phyloP scores from a whole-genome alignment of 2,329 filamentous ascomycete species.

The Stenocarpella maydis region DNA sequence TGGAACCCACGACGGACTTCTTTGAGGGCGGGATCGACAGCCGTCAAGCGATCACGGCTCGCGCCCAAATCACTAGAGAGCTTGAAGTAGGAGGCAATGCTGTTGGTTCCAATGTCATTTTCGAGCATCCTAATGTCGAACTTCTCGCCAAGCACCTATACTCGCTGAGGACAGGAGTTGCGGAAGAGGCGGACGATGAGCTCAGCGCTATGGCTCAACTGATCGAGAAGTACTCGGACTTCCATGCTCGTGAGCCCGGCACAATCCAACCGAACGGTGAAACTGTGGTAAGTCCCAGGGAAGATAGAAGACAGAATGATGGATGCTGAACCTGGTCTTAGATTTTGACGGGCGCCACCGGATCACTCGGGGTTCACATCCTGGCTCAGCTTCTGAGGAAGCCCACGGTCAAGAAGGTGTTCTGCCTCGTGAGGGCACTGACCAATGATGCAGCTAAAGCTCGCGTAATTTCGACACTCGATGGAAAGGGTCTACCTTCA shows the following conservation, averaged over 20 bases:
- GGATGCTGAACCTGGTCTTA: slow-evolving; percentile 27
- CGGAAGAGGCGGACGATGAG: slow-evolving; percentile 43
- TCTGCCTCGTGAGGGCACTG: slow-evolving; percentile 58
- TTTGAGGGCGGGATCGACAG: slow-evolving; percentile 43
- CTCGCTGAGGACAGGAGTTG: slow-evolving; percentile 42
- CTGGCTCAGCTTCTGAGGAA: slow-evolving; percentile 65
- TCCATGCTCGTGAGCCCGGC: slow-evolving; percentile 39
- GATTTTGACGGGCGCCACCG: slow-evolving; percentile 70
- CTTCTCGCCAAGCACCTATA: slow-evolving; percentile 39
- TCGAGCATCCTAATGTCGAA: slow-evolving; percentile 56
- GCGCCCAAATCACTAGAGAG: slow-evolving; percentile 40
- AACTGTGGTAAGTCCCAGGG: slow-evolving; percentile 42
- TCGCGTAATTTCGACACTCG: slow-evolving; percentile 44
- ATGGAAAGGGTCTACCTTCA: neutral
- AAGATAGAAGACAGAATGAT: neutral
- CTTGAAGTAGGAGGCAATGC: slow-evolving; percentile 39
- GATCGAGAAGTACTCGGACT: slow-evolving; percentile 52
- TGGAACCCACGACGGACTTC: slow-evolving; percentile 39
- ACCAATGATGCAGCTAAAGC: slow-evolving; percentile 44
- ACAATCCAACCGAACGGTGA: slow-evolving; percentile 41
- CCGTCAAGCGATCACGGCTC: slow-evolving; percentile 41
- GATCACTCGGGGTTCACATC: slow-evolving; percentile 69
- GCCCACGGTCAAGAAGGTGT: slow-evolving; percentile 61
- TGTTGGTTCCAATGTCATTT: slow-evolving; percentile 47
- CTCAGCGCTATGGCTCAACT: slow-evolving; percentile 47